These are phyloP conservation scores for Panus rudis DNA, from an alignment of 768 basidiomycete genomes.

Conservation along the genomic window DNA sequence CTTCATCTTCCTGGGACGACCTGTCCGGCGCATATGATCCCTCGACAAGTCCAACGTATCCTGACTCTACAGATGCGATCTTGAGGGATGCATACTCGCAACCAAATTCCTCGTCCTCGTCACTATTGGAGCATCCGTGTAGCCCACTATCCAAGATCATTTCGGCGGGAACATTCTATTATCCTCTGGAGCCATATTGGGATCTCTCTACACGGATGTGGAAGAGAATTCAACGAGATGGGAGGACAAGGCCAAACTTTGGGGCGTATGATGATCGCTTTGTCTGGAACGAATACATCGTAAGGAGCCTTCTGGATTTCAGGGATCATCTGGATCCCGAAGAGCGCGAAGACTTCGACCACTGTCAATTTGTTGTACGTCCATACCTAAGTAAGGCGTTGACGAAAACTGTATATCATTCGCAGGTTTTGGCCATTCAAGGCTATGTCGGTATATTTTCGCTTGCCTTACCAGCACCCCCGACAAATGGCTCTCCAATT, in stretches of 20 bases:
- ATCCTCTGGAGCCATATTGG: constrained; percentile 76
- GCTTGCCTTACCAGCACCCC: constrained; percentile 69
- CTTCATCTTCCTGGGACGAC: constrained; percentile 81
- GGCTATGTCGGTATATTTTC: constrained; percentile 85
- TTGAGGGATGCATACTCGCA: constrained; percentile 36
- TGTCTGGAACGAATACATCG: constrained; percentile 93
- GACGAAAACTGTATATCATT: no score
- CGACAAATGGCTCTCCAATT: constrained; percentile 63
- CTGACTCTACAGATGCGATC: constrained; percentile 46
- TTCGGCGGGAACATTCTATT: constrained; percentile 91
- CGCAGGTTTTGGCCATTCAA: constrained; percentile 83
- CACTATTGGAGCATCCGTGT: constrained; percentile 87
- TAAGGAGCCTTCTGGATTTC: constrained; percentile 83
- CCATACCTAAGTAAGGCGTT: neutral
- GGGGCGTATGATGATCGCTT: constrained; percentile 77
- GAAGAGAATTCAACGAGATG: constrained; percentile 41
- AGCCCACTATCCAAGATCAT: constrained; percentile 84
- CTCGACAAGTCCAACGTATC: constrained; percentile 45
- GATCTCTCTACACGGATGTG: constrained; percentile 83
- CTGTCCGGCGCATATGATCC: constrained; percentile 45
- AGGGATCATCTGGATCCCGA: constrained; percentile 64
- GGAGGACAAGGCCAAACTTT: constrained; percentile 33
- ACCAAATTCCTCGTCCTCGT: constrained; percentile 33
- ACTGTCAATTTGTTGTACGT: constrained; percentile 78
- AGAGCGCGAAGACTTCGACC: constrained; percentile 72